Evolutionary conservation across 257 asterid genomes (phyloP).

Genomic region (Rhazya stricta): DNA sequence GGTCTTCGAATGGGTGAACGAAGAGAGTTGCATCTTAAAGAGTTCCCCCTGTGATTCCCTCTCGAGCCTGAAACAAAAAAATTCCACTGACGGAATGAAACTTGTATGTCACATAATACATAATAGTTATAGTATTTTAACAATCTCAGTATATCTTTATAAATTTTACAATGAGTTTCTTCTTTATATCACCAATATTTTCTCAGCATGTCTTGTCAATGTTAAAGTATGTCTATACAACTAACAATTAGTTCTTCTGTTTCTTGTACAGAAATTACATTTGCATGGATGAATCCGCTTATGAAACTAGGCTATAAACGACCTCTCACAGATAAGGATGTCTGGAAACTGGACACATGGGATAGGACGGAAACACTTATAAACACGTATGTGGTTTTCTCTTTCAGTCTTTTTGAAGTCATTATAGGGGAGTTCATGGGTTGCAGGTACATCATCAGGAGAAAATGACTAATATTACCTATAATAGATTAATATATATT

Average conservation of each 20-base stretch:
- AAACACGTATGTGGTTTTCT: constrained; percentile 46
- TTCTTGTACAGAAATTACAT: constrained; percentile 47
- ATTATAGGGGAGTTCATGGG: background rate
- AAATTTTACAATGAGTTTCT: background rate
- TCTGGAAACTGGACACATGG: constrained; percentile 97
- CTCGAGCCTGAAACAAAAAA: background rate
- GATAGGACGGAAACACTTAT: constrained; percentile 85
- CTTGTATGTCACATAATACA: background rate
- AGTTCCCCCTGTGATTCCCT: background rate
- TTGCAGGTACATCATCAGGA: background rate
- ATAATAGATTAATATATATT: background rate
- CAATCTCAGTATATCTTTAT: background rate
- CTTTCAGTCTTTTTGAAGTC: background rate
- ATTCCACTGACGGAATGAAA: background rate
- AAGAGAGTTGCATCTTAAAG: background rate
- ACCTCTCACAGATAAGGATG: constrained; percentile 94
- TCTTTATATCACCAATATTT: background rate
- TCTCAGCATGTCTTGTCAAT: constrained; percentile 9
- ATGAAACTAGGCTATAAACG: constrained; percentile 82
- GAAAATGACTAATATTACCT: background rate
- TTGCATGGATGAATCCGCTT: constrained; percentile 77
- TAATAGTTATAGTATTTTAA: constrained; percentile 7
- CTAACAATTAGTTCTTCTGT: constrained; percentile 20
- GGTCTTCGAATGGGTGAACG: background rate
- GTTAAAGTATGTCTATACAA: constrained; percentile 5